Percentiles rank a stretch among this genome's conserved stretches.
These are phyloP conservation scores for Berkeleyomyces rouxiae DNA, from an alignment of 2,329 filamentous ascomycete species.

Conservation along the genomic window DNA sequence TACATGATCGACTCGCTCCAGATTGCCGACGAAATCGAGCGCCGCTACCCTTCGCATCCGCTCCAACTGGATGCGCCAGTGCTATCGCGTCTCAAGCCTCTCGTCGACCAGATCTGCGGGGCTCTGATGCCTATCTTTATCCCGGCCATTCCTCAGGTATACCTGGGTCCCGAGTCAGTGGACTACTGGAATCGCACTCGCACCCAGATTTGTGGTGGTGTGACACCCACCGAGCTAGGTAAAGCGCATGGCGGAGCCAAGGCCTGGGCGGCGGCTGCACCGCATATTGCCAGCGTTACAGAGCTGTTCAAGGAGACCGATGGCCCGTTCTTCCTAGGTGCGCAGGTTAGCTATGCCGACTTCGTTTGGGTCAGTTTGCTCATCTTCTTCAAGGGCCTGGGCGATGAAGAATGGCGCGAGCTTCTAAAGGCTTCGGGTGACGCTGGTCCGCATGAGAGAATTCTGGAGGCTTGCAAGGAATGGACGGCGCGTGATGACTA, in stretches of 20 bases:
- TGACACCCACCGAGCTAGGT: constrained; percentile 33
- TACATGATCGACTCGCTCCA: constrained; percentile 47
- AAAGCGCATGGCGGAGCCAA: constrained; percentile 31
- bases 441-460: constrained; percentile 22
- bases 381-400: constrained; percentile 25
- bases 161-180: constrained; percentile 35
- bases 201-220: constrained; percentile 32
- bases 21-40: constrained; percentile 44
- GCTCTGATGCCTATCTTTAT: constrained; percentile 28
- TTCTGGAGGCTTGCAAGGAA: constrained; percentile 22
- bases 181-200: constrained; percentile 42
- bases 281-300: constrained; percentile 20
- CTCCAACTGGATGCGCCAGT: constrained; percentile 39
- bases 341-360: constrained; percentile 37
- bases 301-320: constrained; percentile 37
- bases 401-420: constrained; percentile 21
- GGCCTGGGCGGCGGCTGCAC: constrained; percentile 29
- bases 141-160: constrained; percentile 28
- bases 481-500: background rate
- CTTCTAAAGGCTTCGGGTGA: constrained; percentile 25
- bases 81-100: constrained; percentile 27
- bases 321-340: constrained; percentile 46
- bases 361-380: constrained; percentile 37
- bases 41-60: constrained; percentile 38
- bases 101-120: constrained; percentile 18